These are phyloP conservation scores for Wickerhamomyces kurtzmanii DNA, from an alignment of 805 yeast species.

Conservation along the genomic window DNA sequence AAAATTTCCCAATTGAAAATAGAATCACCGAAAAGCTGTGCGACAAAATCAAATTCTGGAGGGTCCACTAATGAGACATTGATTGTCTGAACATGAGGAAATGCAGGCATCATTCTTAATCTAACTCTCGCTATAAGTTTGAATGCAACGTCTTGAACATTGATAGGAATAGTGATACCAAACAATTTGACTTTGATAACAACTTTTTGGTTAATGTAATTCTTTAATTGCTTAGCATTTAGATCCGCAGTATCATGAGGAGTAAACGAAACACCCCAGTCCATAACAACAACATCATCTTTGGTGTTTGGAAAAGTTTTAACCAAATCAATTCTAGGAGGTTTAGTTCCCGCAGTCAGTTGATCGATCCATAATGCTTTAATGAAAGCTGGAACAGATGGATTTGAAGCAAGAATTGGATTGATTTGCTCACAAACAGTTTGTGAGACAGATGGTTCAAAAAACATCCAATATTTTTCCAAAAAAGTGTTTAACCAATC, in stretches of 20 bases:
- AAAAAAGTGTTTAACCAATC: constrained; percentile 91
- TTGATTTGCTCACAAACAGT: constrained; percentile 81
- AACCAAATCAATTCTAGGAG: constrained; percentile 86
- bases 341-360: constrained; percentile 90
- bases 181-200: constrained; percentile 74
- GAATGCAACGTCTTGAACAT: constrained; percentile 74
- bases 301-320: constrained; percentile 87
- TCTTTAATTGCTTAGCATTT: constrained; percentile 76
- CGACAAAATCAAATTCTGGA: constrained; percentile 80
- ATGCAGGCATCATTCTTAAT: constrained; percentile 79
- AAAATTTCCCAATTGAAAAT: constrained; percentile 83
- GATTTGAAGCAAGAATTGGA: constrained; percentile 68
- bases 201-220: constrained; percentile 72
- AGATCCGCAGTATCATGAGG: constrained; percentile 87
- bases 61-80: constrained; percentile 79
- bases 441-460: constrained; percentile 84
- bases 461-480: constrained; percentile 84
- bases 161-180: constrained; percentile 73
- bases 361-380: constrained; percentile 79
- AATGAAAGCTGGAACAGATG: constrained; percentile 70
- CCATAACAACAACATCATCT: constrained; percentile 93
- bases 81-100: constrained; percentile 90
- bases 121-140: constrained; percentile 68
- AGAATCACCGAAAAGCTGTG: constrained; percentile 66
- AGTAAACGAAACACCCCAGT: constrained; percentile 87